Evolutionary conservation across 2,329 filamentous ascomycete species (phyloP).

Genomic region (Bipolaris cookei): DNA sequence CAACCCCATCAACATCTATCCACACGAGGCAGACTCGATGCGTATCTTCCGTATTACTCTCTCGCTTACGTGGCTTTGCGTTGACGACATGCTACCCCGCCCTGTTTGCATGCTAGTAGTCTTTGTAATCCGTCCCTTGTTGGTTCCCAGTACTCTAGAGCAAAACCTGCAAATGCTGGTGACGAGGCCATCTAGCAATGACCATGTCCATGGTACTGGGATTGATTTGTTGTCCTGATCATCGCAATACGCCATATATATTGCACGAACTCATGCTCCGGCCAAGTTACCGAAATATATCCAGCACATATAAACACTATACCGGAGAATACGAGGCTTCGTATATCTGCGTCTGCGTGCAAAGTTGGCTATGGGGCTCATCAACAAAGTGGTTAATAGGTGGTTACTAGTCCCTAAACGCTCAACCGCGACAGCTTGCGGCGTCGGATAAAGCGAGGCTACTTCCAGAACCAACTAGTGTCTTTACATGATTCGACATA

Average conservation of each 20-base stretch:
- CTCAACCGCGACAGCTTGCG: no score
- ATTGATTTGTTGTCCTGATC: not conserved
- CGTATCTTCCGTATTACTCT: not conserved
- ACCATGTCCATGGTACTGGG: not conserved
- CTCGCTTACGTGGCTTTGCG: conserved; percentile 2
- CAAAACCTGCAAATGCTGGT: not conserved
- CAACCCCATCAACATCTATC: not conserved
- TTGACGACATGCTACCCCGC: not conserved
- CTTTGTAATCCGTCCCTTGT: not conserved
- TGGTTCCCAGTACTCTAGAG: not conserved
- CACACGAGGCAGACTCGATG: conserved; percentile 3
- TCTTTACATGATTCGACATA: no score
- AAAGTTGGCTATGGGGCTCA: no score
- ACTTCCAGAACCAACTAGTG: no score
- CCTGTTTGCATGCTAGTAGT: not conserved
- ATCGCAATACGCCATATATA: not conserved
- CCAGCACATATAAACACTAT: not conserved
- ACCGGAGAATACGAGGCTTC: not conserved
- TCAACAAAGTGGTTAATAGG: no score
- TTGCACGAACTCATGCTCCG: not conserved
- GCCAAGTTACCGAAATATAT: not conserved
- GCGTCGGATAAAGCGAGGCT: no score
- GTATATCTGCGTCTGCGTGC: not conserved
- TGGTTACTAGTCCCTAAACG: no score
- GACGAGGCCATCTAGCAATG: not conserved